A percentile compares a stretch with the other conserved stretches of the same genome.
These are phyloP conservation scores for Leccinellum rugosiceps DNA, from an alignment of 768 basidiomycete species.

Conservation along the genomic window DNA sequence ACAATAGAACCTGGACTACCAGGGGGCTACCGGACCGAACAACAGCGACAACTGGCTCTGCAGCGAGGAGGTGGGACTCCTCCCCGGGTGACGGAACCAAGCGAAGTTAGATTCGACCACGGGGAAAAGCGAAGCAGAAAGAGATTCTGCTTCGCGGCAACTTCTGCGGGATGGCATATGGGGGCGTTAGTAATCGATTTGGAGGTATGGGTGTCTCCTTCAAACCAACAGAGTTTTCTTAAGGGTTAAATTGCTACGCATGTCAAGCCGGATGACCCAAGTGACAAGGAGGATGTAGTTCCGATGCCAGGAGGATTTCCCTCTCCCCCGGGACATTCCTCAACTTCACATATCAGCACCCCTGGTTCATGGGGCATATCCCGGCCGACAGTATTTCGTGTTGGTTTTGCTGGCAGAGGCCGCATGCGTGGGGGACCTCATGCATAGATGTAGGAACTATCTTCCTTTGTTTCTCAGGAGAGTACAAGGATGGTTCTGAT, in stretches of 20 bases:
- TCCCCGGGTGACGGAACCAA: slow-evolving; percentile 53
- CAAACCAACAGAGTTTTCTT: neutral
- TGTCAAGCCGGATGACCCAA: slow-evolving; percentile 31
- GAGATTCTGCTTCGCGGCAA: slow-evolving; percentile 74
- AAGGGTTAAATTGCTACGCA: slow-evolving; percentile 2
- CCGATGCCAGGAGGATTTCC: slow-evolving; percentile 36
- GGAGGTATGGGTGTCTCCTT: slow-evolving; percentile 44
- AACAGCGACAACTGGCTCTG: slow-evolving; percentile 32
- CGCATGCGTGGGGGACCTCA: slow-evolving; percentile 23
- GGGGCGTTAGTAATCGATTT: slow-evolving; percentile 87
- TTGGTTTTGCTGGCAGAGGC: slow-evolving; percentile 62
- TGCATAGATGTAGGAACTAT: slow-evolving; percentile 11
- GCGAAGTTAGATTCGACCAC: slow-evolving; percentile 71
- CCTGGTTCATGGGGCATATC: slow-evolving; percentile 18
- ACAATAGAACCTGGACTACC: slow-evolving; percentile 50
- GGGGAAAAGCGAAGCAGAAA: slow-evolving; percentile 46
- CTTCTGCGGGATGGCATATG: slow-evolving; percentile 89
- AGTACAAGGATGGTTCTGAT: slow-evolving; percentile 10
- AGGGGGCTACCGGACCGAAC: slow-evolving; percentile 52
- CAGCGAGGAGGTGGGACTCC: slow-evolving; percentile 19
- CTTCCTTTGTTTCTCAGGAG: neutral
- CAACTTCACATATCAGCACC: slow-evolving; percentile 3
- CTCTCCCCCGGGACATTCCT: slow-evolving; percentile 13
- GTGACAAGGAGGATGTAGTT: slow-evolving; percentile 32
- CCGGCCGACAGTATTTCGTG: slow-evolving; percentile 38